These are phyloP conservation scores for Pythium biforme DNA, from an alignment of 352 stramenopile genomes.

Conservation along the genomic window DNA sequence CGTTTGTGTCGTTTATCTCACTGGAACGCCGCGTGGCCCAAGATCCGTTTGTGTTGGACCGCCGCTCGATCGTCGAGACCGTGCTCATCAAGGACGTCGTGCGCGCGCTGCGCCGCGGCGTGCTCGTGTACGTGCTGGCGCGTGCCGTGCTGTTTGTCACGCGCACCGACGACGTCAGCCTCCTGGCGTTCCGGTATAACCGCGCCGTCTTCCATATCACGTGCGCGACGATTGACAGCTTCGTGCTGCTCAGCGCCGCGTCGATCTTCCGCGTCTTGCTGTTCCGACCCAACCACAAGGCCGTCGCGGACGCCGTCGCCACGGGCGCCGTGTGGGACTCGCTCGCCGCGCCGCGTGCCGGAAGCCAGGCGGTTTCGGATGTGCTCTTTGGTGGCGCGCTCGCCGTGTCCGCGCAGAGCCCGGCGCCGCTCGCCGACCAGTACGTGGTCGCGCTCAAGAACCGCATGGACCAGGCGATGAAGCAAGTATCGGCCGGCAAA, in stretches of 20 bases:
- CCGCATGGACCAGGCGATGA: conserved; percentile 25
- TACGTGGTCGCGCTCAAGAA: conserved; percentile 27
- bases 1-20: conserved; percentile 29
- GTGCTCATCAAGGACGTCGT: conserved; percentile 25
- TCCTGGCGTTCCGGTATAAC: conserved; percentile 27
- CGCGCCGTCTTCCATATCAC: conserved; percentile 31
- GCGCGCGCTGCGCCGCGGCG: conserved; percentile 22
- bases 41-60: conserved; percentile 33
- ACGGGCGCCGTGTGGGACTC: conserved; percentile 23
- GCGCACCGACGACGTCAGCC: conserved; percentile 23
- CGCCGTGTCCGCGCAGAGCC: conserved; percentile 15
- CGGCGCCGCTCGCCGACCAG: conserved; percentile 25
- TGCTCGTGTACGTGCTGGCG: conserved; percentile 23
- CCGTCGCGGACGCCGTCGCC: conserved; percentile 15
- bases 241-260: conserved; percentile 22
- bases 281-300: conserved; percentile 27
- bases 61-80: conserved; percentile 28
- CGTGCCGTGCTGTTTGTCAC: conserved; percentile 27
- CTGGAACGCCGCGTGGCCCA: conserved; percentile 24
- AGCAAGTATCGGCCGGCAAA: conserved; percentile 19
- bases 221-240: conserved; percentile 28
- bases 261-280: conserved; percentile 34
- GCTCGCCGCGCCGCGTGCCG: conserved; percentile 14
- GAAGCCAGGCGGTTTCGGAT: conserved; percentile 18
- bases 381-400: conserved; percentile 22